Base-by-base conservation (phyloP, 2,329 filamentous ascomycete genomes). In the Penicillium freii region DNA sequence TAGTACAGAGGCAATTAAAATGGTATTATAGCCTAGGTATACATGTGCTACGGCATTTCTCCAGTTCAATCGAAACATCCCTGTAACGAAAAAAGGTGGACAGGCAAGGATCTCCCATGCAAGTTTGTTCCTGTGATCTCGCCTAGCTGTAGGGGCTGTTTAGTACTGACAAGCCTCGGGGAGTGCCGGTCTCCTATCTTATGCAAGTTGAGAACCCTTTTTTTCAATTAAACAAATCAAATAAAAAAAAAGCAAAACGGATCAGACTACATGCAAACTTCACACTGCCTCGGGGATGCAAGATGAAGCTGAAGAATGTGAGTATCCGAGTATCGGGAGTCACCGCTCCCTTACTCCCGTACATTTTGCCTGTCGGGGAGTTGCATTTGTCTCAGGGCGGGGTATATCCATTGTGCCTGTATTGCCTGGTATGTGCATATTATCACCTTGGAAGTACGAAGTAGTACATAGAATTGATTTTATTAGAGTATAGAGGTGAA, bases 271-370 rank as follows among this genome's bases (percentile, higher is more conserved):
- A 49, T 34, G 4, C 21, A 36, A 31, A 33, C 40, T 31, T 21
- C 34, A 51, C 31, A 50, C 38, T 51, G 9, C 46, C n/a, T 55
- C 53, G 46, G 53, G 53, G 53, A 55, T 55, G 53, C 15, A 38
- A 23, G 36, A 17, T 25, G 46, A 42, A 55, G 46, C 31, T 55
- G 46, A 55, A 51, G 53, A 55, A 55, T 55, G 53, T 57, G 54
- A 52, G 29, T 40, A 38, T 46, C 40, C 51, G 51, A 23, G 31
- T 5, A 31, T 31, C 31, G 31, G 31, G 21, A 60, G 27, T 47
- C 48, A 40, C 42, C 54, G 49, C 31, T 31, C 33, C 54, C 54
- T 57, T 52, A 27, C 33, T 17, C 33, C 33, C 33, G 33, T 34
- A 17, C 49, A 25, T 40, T 25, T 38, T 33, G 23, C 23, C 47